These are phyloP conservation scores for Blastocystis sp. DNA, from an alignment of 352 stramenopile species.

Conservation along the genomic window DNA sequence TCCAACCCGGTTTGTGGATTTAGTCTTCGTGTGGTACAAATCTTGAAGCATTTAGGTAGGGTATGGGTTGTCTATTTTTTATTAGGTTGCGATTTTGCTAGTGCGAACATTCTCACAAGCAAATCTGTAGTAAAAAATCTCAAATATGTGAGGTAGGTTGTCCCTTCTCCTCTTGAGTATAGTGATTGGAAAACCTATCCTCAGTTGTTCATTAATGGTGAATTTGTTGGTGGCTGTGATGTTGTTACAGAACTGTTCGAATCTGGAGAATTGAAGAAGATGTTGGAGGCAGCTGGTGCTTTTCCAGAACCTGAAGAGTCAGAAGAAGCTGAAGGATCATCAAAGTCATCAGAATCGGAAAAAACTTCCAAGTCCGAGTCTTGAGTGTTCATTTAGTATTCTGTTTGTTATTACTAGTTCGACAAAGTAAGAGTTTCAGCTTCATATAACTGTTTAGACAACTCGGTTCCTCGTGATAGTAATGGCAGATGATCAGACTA, in stretches of 20 bases:
- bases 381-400: background rate
- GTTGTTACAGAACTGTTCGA: constrained; percentile 86
- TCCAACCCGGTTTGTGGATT: constrained; percentile 83
- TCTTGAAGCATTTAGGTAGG: constrained; percentile 74
- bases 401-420: background rate
- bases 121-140: constrained; percentile 62
- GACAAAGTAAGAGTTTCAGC: too few relatives aligned
- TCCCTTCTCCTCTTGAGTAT: background rate
- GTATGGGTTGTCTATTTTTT: background rate
- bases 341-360: too few relatives aligned
- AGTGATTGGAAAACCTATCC: constrained; percentile 71
- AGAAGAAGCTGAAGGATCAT: background rate
- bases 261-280: constrained; percentile 80
- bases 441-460: too few relatives aligned
- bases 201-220: constrained; percentile 84
- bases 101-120: constrained; percentile 79
- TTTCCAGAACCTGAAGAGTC: constrained; percentile 42
- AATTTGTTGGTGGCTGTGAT: constrained; percentile 84
- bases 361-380: too few relatives aligned
- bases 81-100: constrained; percentile 82
- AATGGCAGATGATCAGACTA: too few relatives aligned
- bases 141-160: constrained; percentile 54
- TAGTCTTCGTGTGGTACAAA: constrained; percentile 84
- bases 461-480: too few relatives aligned
- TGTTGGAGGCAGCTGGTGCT: constrained; percentile 74